phyloP scores from a whole-genome alignment of 2,329 filamentous ascomycete genomes.

The Diaporthe citri region DNA sequence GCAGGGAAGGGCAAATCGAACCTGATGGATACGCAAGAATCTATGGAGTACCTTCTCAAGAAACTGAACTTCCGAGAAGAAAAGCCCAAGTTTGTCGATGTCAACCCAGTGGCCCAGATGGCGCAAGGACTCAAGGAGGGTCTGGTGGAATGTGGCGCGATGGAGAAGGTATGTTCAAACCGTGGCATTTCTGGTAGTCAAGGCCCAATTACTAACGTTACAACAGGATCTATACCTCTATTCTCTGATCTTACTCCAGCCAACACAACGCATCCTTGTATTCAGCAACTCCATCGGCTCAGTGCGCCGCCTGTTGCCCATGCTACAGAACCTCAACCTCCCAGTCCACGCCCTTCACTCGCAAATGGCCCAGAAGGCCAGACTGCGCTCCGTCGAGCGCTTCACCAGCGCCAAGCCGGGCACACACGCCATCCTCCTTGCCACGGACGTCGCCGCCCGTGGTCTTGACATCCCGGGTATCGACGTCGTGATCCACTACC shows the following conservation, averaged over 20 bases:
- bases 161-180: constrained; percentile 80
- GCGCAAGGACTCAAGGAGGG: constrained; percentile 88
- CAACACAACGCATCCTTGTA: constrained; percentile 83
- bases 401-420: constrained; percentile 76
- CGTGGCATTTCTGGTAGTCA: constrained; percentile 37
- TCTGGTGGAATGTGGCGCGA: constrained; percentile 89
- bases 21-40: constrained; percentile 79
- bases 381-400: constrained; percentile 90
- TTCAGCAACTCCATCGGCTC: constrained; percentile 98
- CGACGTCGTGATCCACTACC: constrained; percentile 93
- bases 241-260: constrained; percentile 84
- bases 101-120: constrained; percentile 91
- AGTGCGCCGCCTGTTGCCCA: constrained; percentile 85
- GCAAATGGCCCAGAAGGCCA: constrained; percentile 95
- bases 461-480: constrained; percentile 94
- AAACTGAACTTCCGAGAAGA: constrained; percentile 89
- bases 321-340: constrained; percentile 85
- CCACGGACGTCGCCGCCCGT: constrained; percentile 93
- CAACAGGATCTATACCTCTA: constrained; percentile 90
- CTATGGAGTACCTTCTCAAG: constrained; percentile 92
- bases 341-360: constrained; percentile 86
- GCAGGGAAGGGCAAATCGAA: constrained; percentile 79
- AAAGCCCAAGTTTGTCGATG: constrained; percentile 90
- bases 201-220: constrained; percentile 41
- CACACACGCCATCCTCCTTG: constrained; percentile 78